Percentiles rank a stretch among this genome's conserved stretches.
These are phyloP conservation scores for Penicillium ucsense DNA, from an alignment of 495 filamentous ascomycete species.

Conservation along the genomic window DNA sequence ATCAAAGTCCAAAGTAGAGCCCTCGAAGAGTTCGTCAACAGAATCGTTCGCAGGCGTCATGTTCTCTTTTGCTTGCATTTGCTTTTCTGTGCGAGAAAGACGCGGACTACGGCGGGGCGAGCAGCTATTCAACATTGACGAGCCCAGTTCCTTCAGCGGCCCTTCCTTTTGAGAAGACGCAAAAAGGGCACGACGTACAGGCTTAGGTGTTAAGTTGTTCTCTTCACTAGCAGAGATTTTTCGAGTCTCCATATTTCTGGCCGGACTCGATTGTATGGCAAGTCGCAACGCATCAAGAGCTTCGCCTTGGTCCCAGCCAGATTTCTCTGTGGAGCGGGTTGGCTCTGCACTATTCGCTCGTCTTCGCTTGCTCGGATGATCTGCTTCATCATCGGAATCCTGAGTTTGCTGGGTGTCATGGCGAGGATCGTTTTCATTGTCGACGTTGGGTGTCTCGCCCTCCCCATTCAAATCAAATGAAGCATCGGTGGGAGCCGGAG, in stretches of 20 bases:
- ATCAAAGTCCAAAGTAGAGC: constrained; percentile 29
- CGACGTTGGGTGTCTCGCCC: constrained; percentile 25
- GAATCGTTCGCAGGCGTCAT: constrained; percentile 31
- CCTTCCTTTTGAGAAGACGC: constrained; percentile 50
- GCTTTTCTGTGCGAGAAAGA: constrained; percentile 25
- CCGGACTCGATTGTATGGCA: constrained; percentile 64
- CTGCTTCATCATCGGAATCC: constrained; percentile 8
- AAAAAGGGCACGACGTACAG: constrained; percentile 71
- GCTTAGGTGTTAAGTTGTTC: constrained; percentile 45
- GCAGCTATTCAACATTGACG: constrained; percentile 45
- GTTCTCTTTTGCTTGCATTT: constrained; percentile 41
- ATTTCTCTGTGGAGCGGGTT: constrained; percentile 17
- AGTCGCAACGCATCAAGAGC: constrained; percentile 49
- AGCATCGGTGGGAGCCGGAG: constrained; percentile 32
- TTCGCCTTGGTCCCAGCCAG: constrained; percentile 40
- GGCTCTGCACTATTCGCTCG: constrained; percentile 36
- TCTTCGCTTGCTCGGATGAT: constrained; percentile 23
- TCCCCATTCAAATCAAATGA: constrained; percentile 34
- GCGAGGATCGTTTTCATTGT: constrained; percentile 17
- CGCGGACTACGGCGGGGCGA: constrained; percentile 40
- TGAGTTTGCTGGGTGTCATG: constrained; percentile 4
- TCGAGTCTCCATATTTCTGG: constrained; percentile 52
- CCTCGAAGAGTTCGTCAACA: constrained; percentile 52
- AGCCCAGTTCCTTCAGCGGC: constrained; percentile 46
- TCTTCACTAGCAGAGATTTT: constrained; percentile 53